A percentile compares a stretch with the other conserved stretches of the same genome.
phyloP scores from a whole-genome alignment of 257 asterid genomes.

The Agastache rugosa region DNA sequence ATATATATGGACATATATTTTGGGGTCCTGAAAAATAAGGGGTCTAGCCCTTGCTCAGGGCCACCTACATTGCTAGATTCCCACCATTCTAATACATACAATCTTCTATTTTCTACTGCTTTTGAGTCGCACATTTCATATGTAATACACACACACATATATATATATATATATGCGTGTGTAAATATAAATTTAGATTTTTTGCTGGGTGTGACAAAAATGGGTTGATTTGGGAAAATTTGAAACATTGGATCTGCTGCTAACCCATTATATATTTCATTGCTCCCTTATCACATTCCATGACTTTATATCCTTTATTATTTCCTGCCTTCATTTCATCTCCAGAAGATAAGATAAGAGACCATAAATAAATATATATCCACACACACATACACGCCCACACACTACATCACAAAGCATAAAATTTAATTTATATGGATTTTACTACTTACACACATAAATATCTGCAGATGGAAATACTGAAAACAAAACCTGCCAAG shows the following conservation, averaged over 20 bases:
- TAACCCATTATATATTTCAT: conserved; percentile 28
- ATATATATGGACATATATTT: neutral
- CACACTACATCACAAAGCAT: conserved; percentile 11
- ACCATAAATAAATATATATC: neutral
- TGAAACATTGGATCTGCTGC: conserved; percentile 37
- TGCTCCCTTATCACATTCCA: conserved; percentile 37
- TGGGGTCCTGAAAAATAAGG: neutral
- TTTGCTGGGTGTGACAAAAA: neutral
- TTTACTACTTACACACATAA: neutral
- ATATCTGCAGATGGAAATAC: conserved; percentile 18
- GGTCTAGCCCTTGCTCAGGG: neutral
- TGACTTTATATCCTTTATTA: conserved; percentile 33
- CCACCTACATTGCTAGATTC: neutral
- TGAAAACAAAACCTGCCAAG: neutral
- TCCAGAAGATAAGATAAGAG: conserved; percentile 46
- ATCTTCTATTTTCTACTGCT: neutral
- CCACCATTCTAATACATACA: too few species aligned
- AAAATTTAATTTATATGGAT: conserved; percentile 14
- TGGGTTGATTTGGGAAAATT: neutral
- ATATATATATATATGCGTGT: neutral
- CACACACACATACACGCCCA: neutral
- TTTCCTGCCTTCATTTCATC: conserved; percentile 40
- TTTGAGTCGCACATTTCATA: neutral
- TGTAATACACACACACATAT: neutral
- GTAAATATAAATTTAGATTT: neutral